These are phyloP conservation scores for Arthrobotrys musiformis DNA, from an alignment of 2,329 filamentous ascomycete genomes.

Conservation along the genomic window DNA sequence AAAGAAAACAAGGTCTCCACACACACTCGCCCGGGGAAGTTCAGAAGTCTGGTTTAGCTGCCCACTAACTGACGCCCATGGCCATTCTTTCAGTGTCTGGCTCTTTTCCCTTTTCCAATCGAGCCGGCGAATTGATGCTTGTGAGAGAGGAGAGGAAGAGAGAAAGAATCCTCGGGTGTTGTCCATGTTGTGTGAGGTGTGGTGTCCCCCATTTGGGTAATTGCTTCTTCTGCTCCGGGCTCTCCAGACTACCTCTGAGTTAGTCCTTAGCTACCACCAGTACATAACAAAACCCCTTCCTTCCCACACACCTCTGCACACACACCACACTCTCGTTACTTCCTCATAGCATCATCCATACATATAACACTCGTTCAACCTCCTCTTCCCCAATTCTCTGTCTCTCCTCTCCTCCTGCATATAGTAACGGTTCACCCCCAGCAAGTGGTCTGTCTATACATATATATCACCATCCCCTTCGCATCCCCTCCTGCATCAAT, in stretches of 20 bases:
- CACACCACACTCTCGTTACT: slow-evolving; percentile 42
- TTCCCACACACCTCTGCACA: slow-evolving; percentile 21
- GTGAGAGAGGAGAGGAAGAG: slow-evolving; percentile 9
- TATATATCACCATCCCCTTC: slow-evolving; percentile 53
- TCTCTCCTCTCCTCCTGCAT: slow-evolving; percentile 25
- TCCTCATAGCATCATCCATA: slow-evolving; percentile 22
- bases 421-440: slow-evolving; percentile 39
- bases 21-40: slow-evolving; percentile 55
- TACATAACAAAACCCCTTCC: slow-evolving; percentile 33
- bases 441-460: slow-evolving; percentile 51
- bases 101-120: slow-evolving; percentile 12
- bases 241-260: background rate
- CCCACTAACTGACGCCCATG: slow-evolving; percentile 20
- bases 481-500: slow-evolving; percentile 45
- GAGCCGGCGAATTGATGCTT: slow-evolving; percentile 37
- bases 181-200: background rate
- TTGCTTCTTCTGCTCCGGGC: slow-evolving; percentile 24
- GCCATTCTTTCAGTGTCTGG: slow-evolving; percentile 12
- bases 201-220: slow-evolving; percentile 4
- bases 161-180: slow-evolving; percentile 36
- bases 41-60: slow-evolving; percentile 34
- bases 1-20: slow-evolving; percentile 35
- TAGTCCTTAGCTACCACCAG: background rate
- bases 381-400: slow-evolving; percentile 25
- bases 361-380: slow-evolving; percentile 50